Evolutionary conservation across 192 early-diverging fungal genomes (phyloP), one percentile per base, ranked within the genome.

Genomic region (Powellomyces hirtus): DNA sequence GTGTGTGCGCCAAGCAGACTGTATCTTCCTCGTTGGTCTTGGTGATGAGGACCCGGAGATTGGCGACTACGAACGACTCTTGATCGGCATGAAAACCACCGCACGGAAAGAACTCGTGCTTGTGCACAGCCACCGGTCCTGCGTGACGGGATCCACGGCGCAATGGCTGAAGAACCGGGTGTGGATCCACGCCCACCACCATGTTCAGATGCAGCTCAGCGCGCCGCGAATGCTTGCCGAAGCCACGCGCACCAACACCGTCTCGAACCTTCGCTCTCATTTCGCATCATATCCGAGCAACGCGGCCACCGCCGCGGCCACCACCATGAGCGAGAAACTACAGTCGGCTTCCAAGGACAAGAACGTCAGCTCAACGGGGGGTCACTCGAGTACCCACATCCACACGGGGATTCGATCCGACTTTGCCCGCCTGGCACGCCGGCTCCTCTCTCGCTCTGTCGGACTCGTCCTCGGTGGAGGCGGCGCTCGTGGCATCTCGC

Each of bases 171-270:
- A 94, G 79, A 91, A 86, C 60, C 83, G 95, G 24, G 64, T 88
- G 4, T 99, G 96, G 96, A 89, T 98, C 34, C 94, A 98, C 69
- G 92, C 92, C 0, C 95, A 99, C 76, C 96, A 99, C 73, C 97
- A 99, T 77, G 88, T 98, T 2, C 81, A 83, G 68, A 83, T 83
- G 81, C 76, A 66, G 11, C 49, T 79, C 11, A 50, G 57, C 4
- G 50, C 74, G 1, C 75, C 68, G 2, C 58, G 71, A 42, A 71
- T 78, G 57, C 58, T 81, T 0, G 34, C 71, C 31, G 53, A 68
- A 59, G 38, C 61, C 26, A 52, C 68, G 34, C 68, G 71, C 2
- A 72, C 58, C 38, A 75, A 72, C 57, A 75, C 73, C 2, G 18
- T 79, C n/a, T 42, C 36, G 31, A 75, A 79, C 52, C 59, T 83